phyloP scores from a whole-genome alignment of 371 early-diverging fungal species.

The Capillidium heterosporum region DNA sequence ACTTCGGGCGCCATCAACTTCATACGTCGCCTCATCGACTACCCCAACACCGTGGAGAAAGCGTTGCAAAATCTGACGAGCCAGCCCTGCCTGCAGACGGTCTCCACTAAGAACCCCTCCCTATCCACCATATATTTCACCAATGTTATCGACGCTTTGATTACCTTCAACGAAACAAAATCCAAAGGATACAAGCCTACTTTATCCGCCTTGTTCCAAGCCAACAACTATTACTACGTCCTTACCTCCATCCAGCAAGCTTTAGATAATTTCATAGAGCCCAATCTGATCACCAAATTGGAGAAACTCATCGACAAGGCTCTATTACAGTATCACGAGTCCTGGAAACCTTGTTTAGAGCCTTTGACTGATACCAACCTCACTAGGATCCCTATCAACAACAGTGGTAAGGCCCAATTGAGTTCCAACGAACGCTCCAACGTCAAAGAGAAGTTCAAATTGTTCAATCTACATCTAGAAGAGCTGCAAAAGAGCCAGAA shows the following conservation, averaged over 20 bases:
- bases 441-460: constrained; percentile 68
- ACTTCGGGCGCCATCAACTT: constrained; percentile 53
- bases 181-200: constrained; percentile 57
- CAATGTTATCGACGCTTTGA: constrained; percentile 39
- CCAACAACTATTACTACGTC: constrained; percentile 68
- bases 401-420: constrained; percentile 14
- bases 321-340: constrained; percentile 39
- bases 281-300: constrained; percentile 26
- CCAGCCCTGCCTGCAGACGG: neutral
- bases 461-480: constrained; percentile 69
- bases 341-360: constrained; percentile 55
- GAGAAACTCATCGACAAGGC: constrained; percentile 38
- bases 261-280: constrained; percentile 17
- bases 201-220: constrained; percentile 45
- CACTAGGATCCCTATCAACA: constrained; percentile 15
- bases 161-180: constrained; percentile 36
- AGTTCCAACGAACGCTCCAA: constrained; percentile 42
- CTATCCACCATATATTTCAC: constrained; percentile 7
- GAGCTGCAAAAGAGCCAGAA: constrained; percentile 50
- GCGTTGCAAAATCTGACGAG: constrained; percentile 26
- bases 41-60: constrained; percentile 35
- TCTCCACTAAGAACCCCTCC: neutral
- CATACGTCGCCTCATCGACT: constrained; percentile 31
- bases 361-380: constrained; percentile 53
- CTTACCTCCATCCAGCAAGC: constrained; percentile 28